Base-by-base conservation (phyloP, 805 yeast genomes). In the Wickerhamiella sergipiensis region DNA sequence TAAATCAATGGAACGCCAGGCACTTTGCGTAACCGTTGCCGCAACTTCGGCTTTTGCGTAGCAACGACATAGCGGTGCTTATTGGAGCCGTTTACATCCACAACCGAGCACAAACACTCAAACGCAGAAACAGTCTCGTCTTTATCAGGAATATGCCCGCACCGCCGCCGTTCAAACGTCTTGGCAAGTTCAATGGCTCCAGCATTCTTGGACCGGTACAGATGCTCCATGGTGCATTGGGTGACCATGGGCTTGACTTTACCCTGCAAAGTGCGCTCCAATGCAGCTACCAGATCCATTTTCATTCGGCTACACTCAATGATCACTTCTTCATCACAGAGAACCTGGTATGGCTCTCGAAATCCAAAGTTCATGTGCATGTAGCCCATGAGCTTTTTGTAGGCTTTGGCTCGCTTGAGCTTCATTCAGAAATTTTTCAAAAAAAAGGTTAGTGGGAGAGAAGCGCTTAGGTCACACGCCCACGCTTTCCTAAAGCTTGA, bases 381-480 rank as follows among this genome's bases (percentile, higher is more conserved):
- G 50, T 85, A 82, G 57, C 82, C 78, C 85, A 92, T 83, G 66
- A 86, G 95, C 72, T 90, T 90, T 66, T 90, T 81, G 68, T 92
- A 92, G 1, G 92, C 74, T 67, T 90, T 90, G 49, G 97, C 95
- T 68, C 98, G 77, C 68, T 89, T 90, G 70, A 90, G 96, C 74
- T 95, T 87, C 98, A 90, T 90, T 33, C 10, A 31, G 36, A 31
- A 31, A 31, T 31, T 31, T 31, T 31, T 31, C 36, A 31, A 31
- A 13, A 12, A 13, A n/a, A n/a, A n/a, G 36, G 8, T 12, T 3
- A 13, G 4, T 7, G 6, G 36, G 10, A 31, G 10, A 31, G 36
- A 9, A 3, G 4, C 13, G 36, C 36, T 31, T 31, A 31, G 36
- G 36, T 31, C 36, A 31, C 36, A 12, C n/a, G 5, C n/a, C n/a